Base-by-base conservation (phyloP, 139 green algal genomes). In the Chlamydomonas schloesseri region DNA sequence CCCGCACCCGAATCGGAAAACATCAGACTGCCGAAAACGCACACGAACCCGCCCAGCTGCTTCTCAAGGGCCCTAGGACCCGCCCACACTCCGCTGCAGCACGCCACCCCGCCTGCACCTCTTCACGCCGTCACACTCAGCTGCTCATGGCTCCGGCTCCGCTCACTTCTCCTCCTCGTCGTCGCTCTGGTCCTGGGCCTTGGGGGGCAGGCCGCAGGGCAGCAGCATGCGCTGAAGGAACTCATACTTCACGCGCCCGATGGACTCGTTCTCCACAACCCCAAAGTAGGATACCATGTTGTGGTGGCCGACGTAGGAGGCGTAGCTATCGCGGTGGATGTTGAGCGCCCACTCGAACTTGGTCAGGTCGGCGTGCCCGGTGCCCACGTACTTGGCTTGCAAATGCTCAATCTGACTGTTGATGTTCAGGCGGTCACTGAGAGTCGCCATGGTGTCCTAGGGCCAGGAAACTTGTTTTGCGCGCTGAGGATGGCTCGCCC, bases 331-430 rank as follows among this genome's bases (percentile, higher is more conserved):
- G 1, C 98, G 88, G 83, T 99, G 97, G 21, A 99, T 97, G 91
- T 99, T 99, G 13, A 99, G 84, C 9, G 95, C 93, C 98, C 98
- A 99, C 93, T 99, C 98, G 73, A 98, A 99, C 80, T 95, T 86
- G 14, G 82, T 91, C 31, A 91, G 29, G 62, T 93, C 89, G 0
- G 89, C 86, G 70, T 93, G 84, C 1, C 97, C 97, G 0, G 98
- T 99, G 78, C 98, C 98, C 34, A 99, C 96, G 82, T 99, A 98
- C 84, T 99, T 99, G 6, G 98, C 93, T 86, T 98, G 97, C 76
- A 99, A 79, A 83, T 99, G 97, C 92, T 99, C 98, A n/a, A 99
- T 94, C 91, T 99, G 98, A n/a, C 90, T 96, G 88, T 99, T 99
- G 92, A 99, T 98, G 82, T 98, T 99, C 84, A 99, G 96, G n/a